Evolutionary conservation across 371 early-diverging fungal species (phyloP).

Genomic region (Apophysomyces trapeziformis): DNA sequence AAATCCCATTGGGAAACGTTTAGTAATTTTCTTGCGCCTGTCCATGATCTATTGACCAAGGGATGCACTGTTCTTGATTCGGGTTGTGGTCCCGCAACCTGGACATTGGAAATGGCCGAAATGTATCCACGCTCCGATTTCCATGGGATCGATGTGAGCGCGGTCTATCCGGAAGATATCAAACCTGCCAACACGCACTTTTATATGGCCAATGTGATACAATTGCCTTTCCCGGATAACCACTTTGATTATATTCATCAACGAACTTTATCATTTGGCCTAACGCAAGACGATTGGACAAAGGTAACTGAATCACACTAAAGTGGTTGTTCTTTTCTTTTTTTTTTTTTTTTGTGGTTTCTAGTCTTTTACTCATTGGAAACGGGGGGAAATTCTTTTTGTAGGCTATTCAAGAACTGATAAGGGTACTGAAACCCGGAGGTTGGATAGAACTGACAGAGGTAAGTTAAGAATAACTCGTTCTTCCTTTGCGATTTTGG

Average conservation of each 20-base stretch:
- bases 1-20: not conserved
- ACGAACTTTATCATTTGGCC: conserved; percentile 39
- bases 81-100: conserved; percentile 31
- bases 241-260: conserved; percentile 62
- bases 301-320: conserved; percentile 16
- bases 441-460: conserved; percentile 4
- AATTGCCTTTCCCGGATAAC: conserved; percentile 57
- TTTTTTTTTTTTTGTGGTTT: too few relatives aligned
- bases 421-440: conserved; percentile 8
- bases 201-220: conserved; percentile 53
- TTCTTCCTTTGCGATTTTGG: too few relatives aligned
- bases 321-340: not conserved
- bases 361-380: too few relatives aligned
- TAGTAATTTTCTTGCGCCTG: conserved; percentile 22
- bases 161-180: conserved; percentile 19
- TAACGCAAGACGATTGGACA: conserved; percentile 35
- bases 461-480: not conserved
- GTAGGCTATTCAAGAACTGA: not conserved
- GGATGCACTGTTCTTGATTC: conserved; percentile 27
- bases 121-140: conserved; percentile 26
- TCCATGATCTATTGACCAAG: conserved; percentile 14
- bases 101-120: conserved; percentile 27
- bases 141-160: conserved; percentile 23
- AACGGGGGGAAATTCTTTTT: too few relatives aligned
- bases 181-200: conserved; percentile 41